Evolutionary conservation across 2,329 filamentous ascomycete genomes (phyloP).

Genomic region (Aspergillus bombycis): DNA sequence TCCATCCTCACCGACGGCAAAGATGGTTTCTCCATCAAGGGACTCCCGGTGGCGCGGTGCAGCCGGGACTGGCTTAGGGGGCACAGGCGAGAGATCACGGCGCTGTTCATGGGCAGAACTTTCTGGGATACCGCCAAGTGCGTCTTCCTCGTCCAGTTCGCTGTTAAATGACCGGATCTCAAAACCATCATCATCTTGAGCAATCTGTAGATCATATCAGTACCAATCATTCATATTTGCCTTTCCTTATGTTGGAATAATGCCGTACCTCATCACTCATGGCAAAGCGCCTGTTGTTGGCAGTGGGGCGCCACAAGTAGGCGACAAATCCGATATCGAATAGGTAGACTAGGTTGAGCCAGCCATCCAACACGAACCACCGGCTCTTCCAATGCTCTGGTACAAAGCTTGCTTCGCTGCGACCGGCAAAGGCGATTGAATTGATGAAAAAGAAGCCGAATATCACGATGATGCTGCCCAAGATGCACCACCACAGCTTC

Average conservation of each 20-base stretch:
- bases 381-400: conserved; percentile 96
- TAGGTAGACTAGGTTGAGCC: conserved; percentile 95
- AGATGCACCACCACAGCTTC: conserved; percentile 97
- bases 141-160: conserved; percentile 66
- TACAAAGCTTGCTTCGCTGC: conserved; percentile 82
- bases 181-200: conserved; percentile 97
- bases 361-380: conserved; percentile 97
- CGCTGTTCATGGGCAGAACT: conserved; percentile 33
- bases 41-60: conserved; percentile 59
- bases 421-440: conserved; percentile 89
- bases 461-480: conserved; percentile 89
- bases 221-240: not conserved
- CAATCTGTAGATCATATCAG: conserved; percentile 62
- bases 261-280: conserved; percentile 86
- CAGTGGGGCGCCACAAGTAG: conserved; percentile 94
- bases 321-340: conserved; percentile 91
- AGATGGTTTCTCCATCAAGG: conserved; percentile 90
- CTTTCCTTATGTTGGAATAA: not conserved
- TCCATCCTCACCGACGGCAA: conserved; percentile 84
- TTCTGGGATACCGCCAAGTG: conserved; percentile 43
- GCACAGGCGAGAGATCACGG: conserved; percentile 43
- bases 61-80: conserved; percentile 57
- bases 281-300: conserved; percentile 94
- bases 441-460: conserved; percentile 99
- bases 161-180: conserved; percentile 92